Base-by-base conservation (phyloP, 2,329 filamentous ascomycete genomes). In the Gaeumannomyces tritici region DNA sequence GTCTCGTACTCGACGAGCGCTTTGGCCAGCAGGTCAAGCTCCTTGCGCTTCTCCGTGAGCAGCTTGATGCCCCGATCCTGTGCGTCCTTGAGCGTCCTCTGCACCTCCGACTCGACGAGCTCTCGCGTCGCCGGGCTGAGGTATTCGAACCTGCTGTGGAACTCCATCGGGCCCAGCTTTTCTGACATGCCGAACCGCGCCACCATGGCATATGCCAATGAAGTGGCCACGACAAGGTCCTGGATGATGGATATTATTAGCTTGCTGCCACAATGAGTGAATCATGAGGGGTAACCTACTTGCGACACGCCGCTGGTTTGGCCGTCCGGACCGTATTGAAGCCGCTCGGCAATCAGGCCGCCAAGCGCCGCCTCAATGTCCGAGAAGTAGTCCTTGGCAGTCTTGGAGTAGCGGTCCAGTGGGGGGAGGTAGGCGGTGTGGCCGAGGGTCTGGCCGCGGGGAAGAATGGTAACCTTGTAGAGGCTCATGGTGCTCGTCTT, bases 401-500 rank as follows among this genome's bases (percentile, higher is more conserved):
- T 89, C 74, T 87, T 86, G 15, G 91, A 95, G 70, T 96, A 92
- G 74, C 93, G 92, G 77, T 97, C 93, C 81, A 96, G 92, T 72
- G 95, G 89, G 0, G 93, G 93, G 28, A 99, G 81, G 74, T 89
- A 89, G 66, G 90, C 89, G 0, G 95, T 99, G 66, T 96, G 85
- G 64, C 95, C 95, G 9, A 98, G 82, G 28, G 90, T 85, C 69
- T 88, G 87, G 13, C 95, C 95, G 70, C 96, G 89, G 61, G 95
- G 93, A 70, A 99, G 89, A 69, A 99, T 96, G 0, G 95, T 99
- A 60, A 96, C 93, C 77, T 99, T 99, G 83, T 99, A 97, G 1
- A 99, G 82, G 35, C 89, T 89, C 66, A 83, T 88, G 61, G 89
- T 85, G 51, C 85, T 85, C 64, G 89, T 87, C 66, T 80, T 80